Evolutionary conservation across 768 basidiomycete species (phyloP), one percentile per base, ranked within the genome.

Genomic region (Trametes cubensis): DNA sequence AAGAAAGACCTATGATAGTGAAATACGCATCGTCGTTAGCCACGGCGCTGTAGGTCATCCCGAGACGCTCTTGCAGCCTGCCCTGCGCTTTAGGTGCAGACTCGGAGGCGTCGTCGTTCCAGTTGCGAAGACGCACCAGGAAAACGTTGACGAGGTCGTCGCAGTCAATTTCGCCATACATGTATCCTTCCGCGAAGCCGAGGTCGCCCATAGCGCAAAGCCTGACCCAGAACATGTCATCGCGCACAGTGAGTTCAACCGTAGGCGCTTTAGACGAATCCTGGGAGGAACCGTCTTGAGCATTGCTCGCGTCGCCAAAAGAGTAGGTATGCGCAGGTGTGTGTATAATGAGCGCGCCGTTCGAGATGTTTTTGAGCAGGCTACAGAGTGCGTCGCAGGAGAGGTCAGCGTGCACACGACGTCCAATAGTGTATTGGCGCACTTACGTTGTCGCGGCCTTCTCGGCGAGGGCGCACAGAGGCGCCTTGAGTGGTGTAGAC

Each of bases 161-260:
- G 55, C 85, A 85, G 65, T 87, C 83, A 30, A 89, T 84, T 47
- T 92, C 89, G 7, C 89, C 88, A 58, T 84, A 85, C 90, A 92
- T 91, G 73, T 85, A 90, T 0, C 86, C 85, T 72, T 92, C 90
- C 5, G 86, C 80, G 66, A 92, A 90, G 3, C 88, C 90, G 46
- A 92, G 74, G 69, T 90, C 88, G 23, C 85, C 80, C 79, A 85
- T 84, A 8, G 79, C 70, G 58, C 81, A 81, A 15, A 87, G 74
- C 0, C 86, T 76, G 10, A 85, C 73, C 85, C 85, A 87, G 68
- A 88, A 87, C 13, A 75, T 71, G 64, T 85, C 81, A 38, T 67
- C 49, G 58, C 48, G 61, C 14, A 70, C 69, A 5, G 67, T 66
- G 39, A 70, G 48, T n/a, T 60, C 53, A 2, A 64, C 67, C 0